Base-by-base conservation (phyloP, 495 filamentous ascomycete species). In the Xylaria curta region DNA sequence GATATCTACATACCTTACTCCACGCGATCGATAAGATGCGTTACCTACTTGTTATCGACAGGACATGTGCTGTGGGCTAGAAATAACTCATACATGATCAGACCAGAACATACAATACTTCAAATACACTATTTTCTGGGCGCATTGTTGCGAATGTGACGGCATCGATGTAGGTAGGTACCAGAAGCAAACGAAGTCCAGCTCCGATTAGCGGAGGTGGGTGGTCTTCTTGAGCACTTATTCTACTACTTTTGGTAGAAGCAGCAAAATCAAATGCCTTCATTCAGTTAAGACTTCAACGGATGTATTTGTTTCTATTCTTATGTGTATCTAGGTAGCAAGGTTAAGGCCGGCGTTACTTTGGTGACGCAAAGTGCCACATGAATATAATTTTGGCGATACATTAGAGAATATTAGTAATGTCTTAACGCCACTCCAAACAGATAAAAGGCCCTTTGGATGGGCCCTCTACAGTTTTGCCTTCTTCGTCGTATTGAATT, bases 401-500 rank as follows among this genome's bases (percentile, higher is more conserved):
- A 17, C 13, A 33, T 12, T 26, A 26, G 24, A 31, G 17, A 33
- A 33, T 4, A 33, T 42, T n/a, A 36, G 46, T 44, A 33, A 56
- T 56, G 42, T 40, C 12, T 42, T 42, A 69, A 40, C 4, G 21
- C 28, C 8, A 33, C 19, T 10, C 9, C 19, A 7, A 28, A 49
- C 47, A 5, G 9, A 21, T 24, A 0, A 42, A 56, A 24, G 33
- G 12, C 7, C 49, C 19, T 19, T 21, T n/a, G 15, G 1, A 5
- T 53, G 21, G 40, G 42, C 28, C 15, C 5, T 28, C 36, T 66
- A 72, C n/a, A 72, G 40, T 53, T 72, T 72, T 31, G 69, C 44
- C n/a, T 44, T 58, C 56, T 66, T 40, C 21, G 49, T 47, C 31
- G 46, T 51, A 62, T 47, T 61, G 17, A 21, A 44, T 68, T 74